Base-by-base conservation (phyloP, 257 asterid species). In the Ballota nigra region DNA sequence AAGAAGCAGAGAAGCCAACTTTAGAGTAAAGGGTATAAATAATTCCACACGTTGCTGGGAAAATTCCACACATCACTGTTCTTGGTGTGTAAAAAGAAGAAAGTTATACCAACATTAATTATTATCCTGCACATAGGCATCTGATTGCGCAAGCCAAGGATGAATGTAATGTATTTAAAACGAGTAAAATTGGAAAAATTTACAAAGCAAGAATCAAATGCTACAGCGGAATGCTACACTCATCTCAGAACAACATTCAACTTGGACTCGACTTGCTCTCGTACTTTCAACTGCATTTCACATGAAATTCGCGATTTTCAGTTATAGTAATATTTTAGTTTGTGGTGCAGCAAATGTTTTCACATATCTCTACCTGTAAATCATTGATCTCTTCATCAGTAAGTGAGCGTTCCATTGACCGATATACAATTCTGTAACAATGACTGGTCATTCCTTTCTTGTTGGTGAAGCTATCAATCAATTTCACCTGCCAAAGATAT, bases 401-500 rank as follows among this genome's bases (percentile, higher is more conserved):
- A 71, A 95, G 92, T 28, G 99, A 95, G 8, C 96, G 93, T 66
- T 92, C 99, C 97, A 88, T 91, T 24, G 99, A 94, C 69, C 97
- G 86, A 77, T 91, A 94, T 5, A 90, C 89, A 43, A 95, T 88
- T 73, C 99, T 82, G 66, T 94, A 92, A 72, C 98, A 92, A 60
- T 90, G 97, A 76, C 97, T 88, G 19, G 95, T 87, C 97, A 92
- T 87, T 68, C 98, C 97, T 82, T 92, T 90, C 95, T 90, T 90
- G 80, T 90, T 90, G 23, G 96, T 90, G 80, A 92, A 92, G 79
- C 86, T 79, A 76, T 88, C 98, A 5, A 88, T 90, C 86, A 92
- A 70, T 69, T 78, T 82, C 80, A 88, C 97, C 96, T 92, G 86
- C 13, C 70, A 69, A 69, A 62, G 7, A 52, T 52, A 19, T 5